These are phyloP conservation scores for Emergomyces orientalis DNA, from an alignment of 2,329 filamentous ascomycete species.

Conservation along the genomic window DNA sequence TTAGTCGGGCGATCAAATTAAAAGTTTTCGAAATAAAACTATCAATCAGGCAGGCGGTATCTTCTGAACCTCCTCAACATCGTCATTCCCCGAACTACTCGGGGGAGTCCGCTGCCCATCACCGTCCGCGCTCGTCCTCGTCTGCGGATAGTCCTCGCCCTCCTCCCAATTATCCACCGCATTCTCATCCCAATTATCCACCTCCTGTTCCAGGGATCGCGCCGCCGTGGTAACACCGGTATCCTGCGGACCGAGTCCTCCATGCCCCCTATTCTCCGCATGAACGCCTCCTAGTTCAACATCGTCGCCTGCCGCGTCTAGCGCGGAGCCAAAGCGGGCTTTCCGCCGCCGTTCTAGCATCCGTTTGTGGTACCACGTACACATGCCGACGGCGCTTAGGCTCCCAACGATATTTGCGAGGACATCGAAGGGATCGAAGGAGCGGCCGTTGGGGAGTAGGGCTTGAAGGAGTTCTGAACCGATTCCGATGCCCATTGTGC, in stretches of 20 bases:
- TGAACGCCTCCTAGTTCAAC: slow-evolving; percentile 26
- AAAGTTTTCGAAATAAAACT: not conserved
- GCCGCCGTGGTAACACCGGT: slow-evolving; percentile 47
- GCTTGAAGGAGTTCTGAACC: slow-evolving; percentile 50
- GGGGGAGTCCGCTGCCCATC: slow-evolving; percentile 20
- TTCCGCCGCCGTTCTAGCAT: slow-evolving; percentile 83
- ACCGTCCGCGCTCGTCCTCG: slow-evolving; percentile 1
- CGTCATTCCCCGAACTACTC: slow-evolving; percentile 19
- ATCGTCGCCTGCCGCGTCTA: slow-evolving; percentile 35
- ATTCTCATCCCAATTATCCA: slow-evolving; percentile 94
- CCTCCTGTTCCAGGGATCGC: slow-evolving; percentile 61
- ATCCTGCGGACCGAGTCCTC: slow-evolving; percentile 47
- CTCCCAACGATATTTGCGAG: slow-evolving; percentile 79
- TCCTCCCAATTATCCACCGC: slow-evolving; percentile 56
- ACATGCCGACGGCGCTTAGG: slow-evolving; percentile 59
- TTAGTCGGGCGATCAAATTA: not conserved
- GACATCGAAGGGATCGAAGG: slow-evolving; percentile 74
- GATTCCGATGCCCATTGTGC: slow-evolving; percentile 53
- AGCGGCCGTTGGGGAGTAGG: slow-evolving; percentile 62
- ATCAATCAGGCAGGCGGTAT: slow-evolving; percentile 28
- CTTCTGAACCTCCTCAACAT: slow-evolving; percentile 18
- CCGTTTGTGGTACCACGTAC: slow-evolving; percentile 85
- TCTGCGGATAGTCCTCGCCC: slow-evolving; percentile 22
- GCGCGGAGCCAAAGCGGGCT: slow-evolving; percentile 58
- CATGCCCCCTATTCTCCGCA: slow-evolving; percentile 36